A percentile compares a stretch with the other conserved stretches of the same genome.
Evolutionary conservation across 768 basidiomycete species (phyloP).

Genomic region (Tulasnella sp.): DNA sequence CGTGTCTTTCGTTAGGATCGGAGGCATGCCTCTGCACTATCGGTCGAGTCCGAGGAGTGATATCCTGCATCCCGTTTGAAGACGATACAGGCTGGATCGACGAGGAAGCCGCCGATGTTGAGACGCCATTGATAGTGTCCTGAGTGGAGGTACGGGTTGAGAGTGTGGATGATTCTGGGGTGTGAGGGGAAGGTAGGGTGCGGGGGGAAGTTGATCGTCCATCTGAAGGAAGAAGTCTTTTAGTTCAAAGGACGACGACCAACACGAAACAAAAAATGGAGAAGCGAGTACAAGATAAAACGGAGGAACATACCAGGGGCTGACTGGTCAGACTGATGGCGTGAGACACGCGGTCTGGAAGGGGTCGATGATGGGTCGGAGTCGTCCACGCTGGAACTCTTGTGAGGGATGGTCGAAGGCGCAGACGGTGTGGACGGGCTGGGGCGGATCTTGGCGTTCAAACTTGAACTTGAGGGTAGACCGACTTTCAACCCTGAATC

Average conservation of each 20-base stretch:
- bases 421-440: constrained; percentile 16
- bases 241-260: too few species aligned
- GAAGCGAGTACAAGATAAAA: background rate
- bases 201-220: background rate
- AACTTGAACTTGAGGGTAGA: constrained; percentile 34
- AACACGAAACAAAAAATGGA: too few species aligned
- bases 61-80: background rate
- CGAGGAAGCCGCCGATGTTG: too few species aligned
- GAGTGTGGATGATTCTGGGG: background rate
- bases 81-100: too few species aligned
- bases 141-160: too few species aligned
- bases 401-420: constrained; percentile 17
- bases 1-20: background rate
- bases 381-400: constrained; percentile 21
- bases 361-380: constrained; percentile 29
- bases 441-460: constrained; percentile 5
- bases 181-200: background rate
- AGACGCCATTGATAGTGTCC: too few species aligned
- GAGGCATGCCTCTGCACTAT: background rate
- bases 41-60: background rate
- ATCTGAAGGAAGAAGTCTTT: background rate
- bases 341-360: background rate
- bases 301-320: background rate
- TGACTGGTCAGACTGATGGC: constrained; percentile 14
- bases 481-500: background rate